Conservation (phyloP, 2,329 filamentous ascomycete genomes). For the Hypoxylon sp. region DNA sequence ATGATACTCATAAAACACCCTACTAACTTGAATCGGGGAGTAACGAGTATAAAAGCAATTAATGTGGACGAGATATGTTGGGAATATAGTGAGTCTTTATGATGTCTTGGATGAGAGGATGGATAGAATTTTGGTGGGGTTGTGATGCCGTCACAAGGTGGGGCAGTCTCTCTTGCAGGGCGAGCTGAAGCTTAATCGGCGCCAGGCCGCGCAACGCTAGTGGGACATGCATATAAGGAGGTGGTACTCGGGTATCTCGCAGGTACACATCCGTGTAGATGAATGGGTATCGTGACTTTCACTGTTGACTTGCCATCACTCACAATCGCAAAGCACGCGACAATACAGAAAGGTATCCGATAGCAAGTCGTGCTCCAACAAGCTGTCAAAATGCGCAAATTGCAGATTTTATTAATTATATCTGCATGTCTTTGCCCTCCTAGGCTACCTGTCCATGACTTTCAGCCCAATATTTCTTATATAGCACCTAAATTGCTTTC, state of each 20-base stretch:
- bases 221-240: slow-evolving; percentile 11
- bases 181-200: slow-evolving; percentile 8
- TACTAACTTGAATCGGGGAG: slow-evolving; percentile 8
- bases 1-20: slow-evolving; percentile 23
- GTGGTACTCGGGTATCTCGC: too few species aligned
- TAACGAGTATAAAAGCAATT: slow-evolving; percentile 2
- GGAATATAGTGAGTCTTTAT: too few species aligned
- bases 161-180: slow-evolving; percentile 16
- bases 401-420: slow-evolving; percentile 20
- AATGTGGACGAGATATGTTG: too few species aligned
- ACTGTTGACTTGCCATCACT: background rate
- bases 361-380: background rate
- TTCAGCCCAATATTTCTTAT: slow-evolving; percentile 10
- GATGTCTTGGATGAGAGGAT: slow-evolving; percentile 25
- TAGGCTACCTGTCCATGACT: slow-evolving; percentile 1
- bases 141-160: slow-evolving; percentile 39
- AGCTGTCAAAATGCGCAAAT: too few species aligned
- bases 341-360: background rate
- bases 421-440: background rate
- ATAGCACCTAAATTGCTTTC: slow-evolving; percentile 18
- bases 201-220: slow-evolving; percentile 4
- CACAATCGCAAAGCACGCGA: background rate
- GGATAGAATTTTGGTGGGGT: slow-evolving; percentile 30
- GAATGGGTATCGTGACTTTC: too few species aligned
- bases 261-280: too few species aligned